phyloP scores from a whole-genome alignment of 768 basidiomycete genomes.

The Roridomyces roridus region DNA sequence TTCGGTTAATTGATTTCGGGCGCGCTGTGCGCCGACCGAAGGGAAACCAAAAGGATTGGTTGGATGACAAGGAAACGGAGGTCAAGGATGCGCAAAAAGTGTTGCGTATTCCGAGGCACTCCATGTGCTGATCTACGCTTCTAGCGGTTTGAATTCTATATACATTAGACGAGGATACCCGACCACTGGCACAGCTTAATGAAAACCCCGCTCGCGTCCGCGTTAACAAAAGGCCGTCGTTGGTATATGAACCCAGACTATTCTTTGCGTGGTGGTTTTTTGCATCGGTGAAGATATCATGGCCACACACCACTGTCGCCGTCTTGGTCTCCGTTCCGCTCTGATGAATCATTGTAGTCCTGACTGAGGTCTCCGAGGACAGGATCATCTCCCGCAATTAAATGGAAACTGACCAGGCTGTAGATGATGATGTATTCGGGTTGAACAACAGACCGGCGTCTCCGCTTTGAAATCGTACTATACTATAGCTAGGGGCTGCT shows the following conservation, averaged over 20 bases:
- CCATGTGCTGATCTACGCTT: constrained; percentile 7
- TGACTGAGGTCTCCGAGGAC: too few species aligned
- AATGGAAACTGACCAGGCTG: too few species aligned
- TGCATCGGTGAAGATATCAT: neutral
- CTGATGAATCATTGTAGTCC: too few species aligned
- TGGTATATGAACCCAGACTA: neutral
- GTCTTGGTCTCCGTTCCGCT: constrained; percentile 48
- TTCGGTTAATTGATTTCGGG: constrained; percentile 60
- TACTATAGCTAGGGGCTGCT: too few species aligned
- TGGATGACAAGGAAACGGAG: constrained; percentile 12
- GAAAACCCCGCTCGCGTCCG: neutral
- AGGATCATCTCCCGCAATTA: too few species aligned
- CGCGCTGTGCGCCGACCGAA: constrained; percentile 29
- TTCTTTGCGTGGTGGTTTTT: neutral
- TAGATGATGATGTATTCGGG: too few species aligned
- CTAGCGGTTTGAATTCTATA: neutral
- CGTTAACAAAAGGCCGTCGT: neutral
- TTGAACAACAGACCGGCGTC: too few species aligned
- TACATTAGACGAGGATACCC: too few species aligned
- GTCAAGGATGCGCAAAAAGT: constrained; percentile 18
- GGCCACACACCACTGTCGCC: constrained; percentile 33
- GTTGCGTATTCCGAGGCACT: constrained; percentile 17
- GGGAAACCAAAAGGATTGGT: constrained; percentile 15
- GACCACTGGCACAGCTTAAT: too few species aligned
- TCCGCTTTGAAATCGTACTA: too few species aligned